A percentile compares a stretch with the other conserved stretches of the same genome.
These are phyloP conservation scores for Alloascoidea africana DNA, from an alignment of 805 yeast genomes.

Conservation along the genomic window DNA sequence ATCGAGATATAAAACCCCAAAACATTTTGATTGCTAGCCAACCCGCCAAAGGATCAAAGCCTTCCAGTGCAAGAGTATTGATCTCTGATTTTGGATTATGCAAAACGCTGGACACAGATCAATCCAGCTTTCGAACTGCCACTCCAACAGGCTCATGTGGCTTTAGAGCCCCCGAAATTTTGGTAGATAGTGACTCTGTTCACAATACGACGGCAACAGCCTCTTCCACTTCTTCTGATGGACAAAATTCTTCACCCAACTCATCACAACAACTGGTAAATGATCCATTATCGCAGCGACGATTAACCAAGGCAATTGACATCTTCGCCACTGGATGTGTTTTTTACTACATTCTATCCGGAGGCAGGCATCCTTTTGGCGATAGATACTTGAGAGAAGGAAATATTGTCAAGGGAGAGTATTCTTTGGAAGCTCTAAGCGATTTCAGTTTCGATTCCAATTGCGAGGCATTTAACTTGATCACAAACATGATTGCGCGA, in stretches of 20 bases:
- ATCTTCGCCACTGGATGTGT: conserved; percentile 93
- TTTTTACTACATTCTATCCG: conserved; percentile 69
- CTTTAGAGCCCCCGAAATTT: conserved; percentile 96
- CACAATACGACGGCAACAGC: conserved; percentile 13
- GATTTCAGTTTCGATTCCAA: conserved; percentile 21
- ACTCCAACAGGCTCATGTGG: conserved; percentile 97
- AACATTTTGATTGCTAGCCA: conserved; percentile 64
- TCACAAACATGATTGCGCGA: conserved; percentile 51
- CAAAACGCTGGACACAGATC: conserved; percentile 81
- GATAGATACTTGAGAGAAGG: conserved; percentile 78
- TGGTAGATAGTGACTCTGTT: conserved; percentile 24
- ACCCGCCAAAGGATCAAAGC: conserved; percentile 19
- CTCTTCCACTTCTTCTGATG: conserved; percentile 3
- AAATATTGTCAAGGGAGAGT: conserved; percentile 61
- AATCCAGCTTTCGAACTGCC: conserved; percentile 86
- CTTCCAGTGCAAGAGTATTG: conserved; percentile 33
- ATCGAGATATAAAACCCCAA: conserved; percentile 90
- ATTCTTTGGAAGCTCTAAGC: conserved; percentile 31
- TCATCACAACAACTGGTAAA: conserved; percentile 19
- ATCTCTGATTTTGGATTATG: conserved; percentile 96
- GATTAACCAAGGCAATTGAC: conserved; percentile 82
- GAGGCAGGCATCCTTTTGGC: conserved; percentile 93
- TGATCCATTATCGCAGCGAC: conserved; percentile 27
- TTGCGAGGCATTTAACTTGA: conserved; percentile 59
- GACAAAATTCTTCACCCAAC: background rate